Percentiles rank a stretch among this genome's conserved stretches.
These are phyloP conservation scores for Scheffersomyces stipitis DNA, from an alignment of 805 yeast species.

Conservation along the genomic window DNA sequence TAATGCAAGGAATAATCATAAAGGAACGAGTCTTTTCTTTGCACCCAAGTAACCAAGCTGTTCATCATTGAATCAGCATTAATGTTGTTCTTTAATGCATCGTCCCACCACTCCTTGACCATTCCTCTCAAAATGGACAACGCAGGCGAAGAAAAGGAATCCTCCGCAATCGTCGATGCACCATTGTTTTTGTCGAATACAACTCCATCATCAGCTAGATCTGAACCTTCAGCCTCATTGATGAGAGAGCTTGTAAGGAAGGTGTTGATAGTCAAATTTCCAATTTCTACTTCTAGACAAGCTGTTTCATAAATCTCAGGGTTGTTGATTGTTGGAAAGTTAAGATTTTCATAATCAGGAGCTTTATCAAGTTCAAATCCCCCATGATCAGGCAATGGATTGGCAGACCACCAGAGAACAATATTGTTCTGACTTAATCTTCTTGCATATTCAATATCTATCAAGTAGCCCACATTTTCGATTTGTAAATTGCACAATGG, in stretches of 20 bases:
- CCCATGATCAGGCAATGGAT: slow-evolving; percentile 80
- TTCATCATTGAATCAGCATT: slow-evolving; percentile 85
- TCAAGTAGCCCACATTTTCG: slow-evolving; percentile 74
- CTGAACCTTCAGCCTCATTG: slow-evolving; percentile 87
- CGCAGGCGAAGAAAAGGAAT: slow-evolving; percentile 78
- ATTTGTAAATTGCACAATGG: slow-evolving; percentile 84
- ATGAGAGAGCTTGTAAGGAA: slow-evolving; percentile 79
- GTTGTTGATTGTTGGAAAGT: slow-evolving; percentile 69
- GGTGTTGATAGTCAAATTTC: slow-evolving; percentile 82
- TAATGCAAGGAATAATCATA: slow-evolving; percentile 80
- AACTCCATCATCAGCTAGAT: slow-evolving; percentile 53
- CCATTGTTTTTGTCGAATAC: slow-evolving; percentile 38
- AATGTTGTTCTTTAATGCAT: slow-evolving; percentile 63
- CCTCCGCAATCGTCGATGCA: slow-evolving; percentile 64
- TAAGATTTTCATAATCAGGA: slow-evolving; percentile 56
- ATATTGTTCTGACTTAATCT: slow-evolving; percentile 61
- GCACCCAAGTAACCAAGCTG: slow-evolving; percentile 83
- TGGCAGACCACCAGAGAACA: slow-evolving; percentile 92
- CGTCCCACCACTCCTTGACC: slow-evolving; percentile 93
- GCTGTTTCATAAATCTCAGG: slow-evolving; percentile 78
- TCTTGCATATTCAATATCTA: slow-evolving; percentile 87
- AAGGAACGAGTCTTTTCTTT: slow-evolving; percentile 65
- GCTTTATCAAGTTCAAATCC: slow-evolving; percentile 67
- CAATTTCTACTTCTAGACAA: slow-evolving; percentile 75
- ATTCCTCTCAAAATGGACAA: slow-evolving; percentile 65